phyloP scores from a whole-genome alignment of 1,284 basidiomycete genomes.

The Tilletiopsis washingtonensis region DNA sequence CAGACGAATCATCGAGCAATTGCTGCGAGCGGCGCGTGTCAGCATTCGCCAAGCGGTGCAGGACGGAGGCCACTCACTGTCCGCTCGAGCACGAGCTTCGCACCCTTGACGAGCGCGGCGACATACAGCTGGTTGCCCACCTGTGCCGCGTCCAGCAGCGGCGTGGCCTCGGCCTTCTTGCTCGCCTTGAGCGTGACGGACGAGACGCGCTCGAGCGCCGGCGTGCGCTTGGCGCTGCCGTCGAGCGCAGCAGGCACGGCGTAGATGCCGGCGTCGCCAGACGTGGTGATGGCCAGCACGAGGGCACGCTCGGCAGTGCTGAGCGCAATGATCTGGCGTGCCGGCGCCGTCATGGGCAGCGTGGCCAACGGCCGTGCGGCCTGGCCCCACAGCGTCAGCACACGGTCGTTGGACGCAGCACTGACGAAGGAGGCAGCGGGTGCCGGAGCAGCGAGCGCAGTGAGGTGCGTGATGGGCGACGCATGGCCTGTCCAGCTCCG shows the following conservation, averaged over 20 bases:
- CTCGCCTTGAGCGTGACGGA: background rate
- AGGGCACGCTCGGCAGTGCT: constrained; percentile 41
- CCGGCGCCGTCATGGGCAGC: constrained; percentile 47
- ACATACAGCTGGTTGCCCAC: constrained; percentile 51
- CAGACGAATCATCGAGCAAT: background rate
- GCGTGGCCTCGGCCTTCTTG: constrained; percentile 51
- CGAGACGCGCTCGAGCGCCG: background rate
- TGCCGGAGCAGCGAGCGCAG: constrained; percentile 45
- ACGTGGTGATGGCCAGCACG: constrained; percentile 43
- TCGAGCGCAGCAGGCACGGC: constrained; percentile 25
- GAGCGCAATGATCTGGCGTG: constrained; percentile 39
- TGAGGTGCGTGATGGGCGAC: constrained; percentile 24
- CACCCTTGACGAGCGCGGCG: constrained; percentile 47
- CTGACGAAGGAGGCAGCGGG: no score
- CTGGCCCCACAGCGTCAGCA: constrained; percentile 61
- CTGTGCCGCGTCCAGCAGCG: constrained; percentile 24
- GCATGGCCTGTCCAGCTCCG: constrained; percentile 10
- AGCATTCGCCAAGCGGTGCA: no score
- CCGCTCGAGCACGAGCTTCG: constrained; percentile 11
- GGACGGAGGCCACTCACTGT: background rate
- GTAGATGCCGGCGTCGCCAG: constrained; percentile 33
- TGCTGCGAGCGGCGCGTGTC: background rate
- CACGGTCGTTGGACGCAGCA: constrained; percentile 65
- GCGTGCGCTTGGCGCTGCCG: constrained; percentile 11
- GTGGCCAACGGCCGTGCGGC: constrained; percentile 24